A percentile compares a stretch with the other conserved stretches of the same genome.
These are phyloP conservation scores for Psilocybe cubensis DNA, from an alignment of 768 basidiomycete genomes.

Conservation along the genomic window DNA sequence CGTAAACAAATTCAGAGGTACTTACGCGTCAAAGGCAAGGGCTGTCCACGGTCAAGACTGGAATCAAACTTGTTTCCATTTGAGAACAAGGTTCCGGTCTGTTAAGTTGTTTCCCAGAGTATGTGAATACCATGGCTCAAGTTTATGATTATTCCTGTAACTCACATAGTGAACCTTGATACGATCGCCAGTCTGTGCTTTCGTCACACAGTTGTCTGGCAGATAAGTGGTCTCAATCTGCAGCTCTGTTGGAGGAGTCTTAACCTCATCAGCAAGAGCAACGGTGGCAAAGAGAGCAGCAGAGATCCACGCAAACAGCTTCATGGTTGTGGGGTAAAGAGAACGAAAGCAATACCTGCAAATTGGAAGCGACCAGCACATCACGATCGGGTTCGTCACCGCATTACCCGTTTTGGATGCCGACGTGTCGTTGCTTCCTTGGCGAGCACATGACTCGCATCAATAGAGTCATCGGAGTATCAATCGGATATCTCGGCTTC, in stretches of 20 bases:
- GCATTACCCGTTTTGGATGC: background rate
- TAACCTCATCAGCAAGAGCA: slow-evolving; percentile 35
- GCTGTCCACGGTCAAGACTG: slow-evolving; percentile 73
- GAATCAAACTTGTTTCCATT: slow-evolving; percentile 90
- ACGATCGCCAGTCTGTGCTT: slow-evolving; percentile 62
- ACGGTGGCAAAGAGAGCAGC: slow-evolving; percentile 49
- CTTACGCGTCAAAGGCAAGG: slow-evolving; percentile 78
- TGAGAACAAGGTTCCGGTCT: slow-evolving; percentile 82
- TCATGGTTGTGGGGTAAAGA: slow-evolving; percentile 40
- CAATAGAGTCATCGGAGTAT: background rate
- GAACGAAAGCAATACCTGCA: background rate
- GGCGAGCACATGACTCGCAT: background rate
- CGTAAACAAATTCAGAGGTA: background rate
- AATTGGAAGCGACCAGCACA: background rate
- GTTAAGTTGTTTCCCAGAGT: slow-evolving; percentile 6
- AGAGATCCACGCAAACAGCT: slow-evolving; percentile 51
- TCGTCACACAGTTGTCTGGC: slow-evolving; percentile 59
- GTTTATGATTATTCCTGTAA: background rate
- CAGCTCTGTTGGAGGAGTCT: slow-evolving; percentile 53
- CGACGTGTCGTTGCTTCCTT: slow-evolving; percentile 13
- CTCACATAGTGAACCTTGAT: slow-evolving; percentile 81
- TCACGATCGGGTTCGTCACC: too few species aligned
- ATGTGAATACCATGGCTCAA: background rate
- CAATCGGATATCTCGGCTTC: background rate
- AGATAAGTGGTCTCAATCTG: slow-evolving; percentile 61